Base-by-base conservation (phyloP, 352 stramenopile genomes). In the Phytopythium chamaehyphon region DNA sequence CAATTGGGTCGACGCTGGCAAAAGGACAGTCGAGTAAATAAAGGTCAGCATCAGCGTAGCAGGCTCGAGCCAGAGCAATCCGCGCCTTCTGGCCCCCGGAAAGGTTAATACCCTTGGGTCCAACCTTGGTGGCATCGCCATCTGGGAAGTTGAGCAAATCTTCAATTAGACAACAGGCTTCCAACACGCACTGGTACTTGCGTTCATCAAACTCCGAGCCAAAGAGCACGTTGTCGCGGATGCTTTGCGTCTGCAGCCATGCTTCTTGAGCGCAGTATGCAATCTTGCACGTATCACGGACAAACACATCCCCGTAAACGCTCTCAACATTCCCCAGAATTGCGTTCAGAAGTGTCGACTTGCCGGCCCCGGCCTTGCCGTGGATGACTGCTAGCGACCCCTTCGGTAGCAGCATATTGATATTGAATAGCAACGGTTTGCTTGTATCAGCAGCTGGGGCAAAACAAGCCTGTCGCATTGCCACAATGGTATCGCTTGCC, bases 201-300 rank as follows among this genome's bases (percentile, higher is more conserved):
- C 61, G 64, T 26, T 61, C 62, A 52, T 95, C 68, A 43, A 86
- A 93, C 7, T 62, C 52, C 21, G 76, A 76, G 5, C 94, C 93
- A 71, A 99, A 99, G 6, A 99, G 61, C 54, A 99, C 96, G 67
- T 99, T 99, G 22, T 98, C 89, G n/a, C 85, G 79, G 3, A 99
- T 71, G 19, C 85, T 97, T 26, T 90, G 90, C 58, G 98, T 98
- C 64, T 98, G 86, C 50, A 99, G 96, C 79, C 97, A 98, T 24
- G 95, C 81, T 16, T 85, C 81, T 67, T 98, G 95, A 6, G 91
- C 77, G 54, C 82, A 96, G 62, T 96, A 98, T 8, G 75, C 76
- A 10, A 88, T 47, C 16, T 56, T 67, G 36, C 69, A 64, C 40
- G 56, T 42, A n/a, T 46, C 66, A 10, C 64, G 40, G 2, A 91